Evolutionary conservation across 495 filamentous ascomycete species (phyloP).

Genomic region (Melanomma pulvis-pyrius): DNA sequence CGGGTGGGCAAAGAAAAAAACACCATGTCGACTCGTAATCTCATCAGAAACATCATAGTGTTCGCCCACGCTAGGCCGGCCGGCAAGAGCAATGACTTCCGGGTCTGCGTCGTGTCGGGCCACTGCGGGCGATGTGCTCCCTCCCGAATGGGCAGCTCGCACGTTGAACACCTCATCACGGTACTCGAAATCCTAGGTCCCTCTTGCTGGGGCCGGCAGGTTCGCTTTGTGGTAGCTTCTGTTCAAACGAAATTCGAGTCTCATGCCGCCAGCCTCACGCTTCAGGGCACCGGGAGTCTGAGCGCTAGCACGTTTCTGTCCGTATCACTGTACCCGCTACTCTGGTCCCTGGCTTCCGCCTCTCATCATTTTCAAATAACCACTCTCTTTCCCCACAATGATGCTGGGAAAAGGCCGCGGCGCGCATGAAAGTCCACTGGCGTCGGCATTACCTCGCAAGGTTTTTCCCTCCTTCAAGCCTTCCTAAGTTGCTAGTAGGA

Average conservation of each 20-base stretch:
- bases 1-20: not conserved
- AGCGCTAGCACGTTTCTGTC: not conserved
- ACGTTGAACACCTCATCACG: not conserved
- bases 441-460: slow-evolving; percentile 1
- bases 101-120: not conserved
- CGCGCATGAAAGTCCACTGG: not conserved
- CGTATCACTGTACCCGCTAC: slow-evolving; percentile 1
- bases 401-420: not conserved
- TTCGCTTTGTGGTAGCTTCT: not conserved
- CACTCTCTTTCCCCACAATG: not conserved
- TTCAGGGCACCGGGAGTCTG: slow-evolving; percentile 3
- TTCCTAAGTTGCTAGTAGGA: not conserved
- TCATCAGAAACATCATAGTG: slow-evolving; percentile 8
- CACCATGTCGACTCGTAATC: slow-evolving; percentile 20
- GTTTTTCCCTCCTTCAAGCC: slow-evolving; percentile 8
- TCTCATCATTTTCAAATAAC: not conserved
- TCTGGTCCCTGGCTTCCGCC: slow-evolving; percentile 18
- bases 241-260: slow-evolving; percentile 21
- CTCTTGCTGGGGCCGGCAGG: slow-evolving; percentile 8
- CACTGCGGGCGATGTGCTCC: not conserved
- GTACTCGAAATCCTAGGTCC: not conserved
- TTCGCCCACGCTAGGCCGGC: slow-evolving; percentile 9
- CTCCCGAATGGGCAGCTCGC: not conserved
- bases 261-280: slow-evolving; percentile 18
- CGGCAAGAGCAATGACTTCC: not conserved